Conservation (phyloP, 2,329 filamentous ascomycete species). For the Clonostachys byssicola region DNA sequence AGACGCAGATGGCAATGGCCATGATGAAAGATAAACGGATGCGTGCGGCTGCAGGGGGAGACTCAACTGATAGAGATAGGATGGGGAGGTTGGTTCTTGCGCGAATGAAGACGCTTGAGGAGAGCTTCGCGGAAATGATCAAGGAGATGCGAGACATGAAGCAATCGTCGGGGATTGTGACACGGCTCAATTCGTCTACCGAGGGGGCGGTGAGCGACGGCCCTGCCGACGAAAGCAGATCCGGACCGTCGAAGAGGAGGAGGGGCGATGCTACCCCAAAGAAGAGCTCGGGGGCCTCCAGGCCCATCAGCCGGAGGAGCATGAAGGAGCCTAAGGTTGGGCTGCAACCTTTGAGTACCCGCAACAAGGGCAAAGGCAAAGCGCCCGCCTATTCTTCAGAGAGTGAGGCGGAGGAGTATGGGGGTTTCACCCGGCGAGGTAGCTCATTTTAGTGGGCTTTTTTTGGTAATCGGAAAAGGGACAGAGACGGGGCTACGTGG, state of each 20-base stretch:
- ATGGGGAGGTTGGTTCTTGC: slow-evolving; percentile 81
- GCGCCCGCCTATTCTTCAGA: slow-evolving; percentile 30
- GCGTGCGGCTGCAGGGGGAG: slow-evolving; percentile 32
- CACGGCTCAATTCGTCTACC: slow-evolving; percentile 43
- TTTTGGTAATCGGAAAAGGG: not conserved
- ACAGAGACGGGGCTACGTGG: no score
- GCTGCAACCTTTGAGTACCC: slow-evolving; percentile 12
- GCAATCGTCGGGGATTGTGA: slow-evolving; percentile 37
- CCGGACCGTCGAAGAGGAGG: slow-evolving; percentile 16
- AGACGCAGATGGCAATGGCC: slow-evolving; percentile 74
- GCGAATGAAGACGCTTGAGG: slow-evolving; percentile 88
- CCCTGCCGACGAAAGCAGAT: slow-evolving; percentile 25
- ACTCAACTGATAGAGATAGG: slow-evolving; percentile 51
- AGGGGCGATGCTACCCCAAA: slow-evolving; percentile 18
- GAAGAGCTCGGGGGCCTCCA: slow-evolving; percentile 14
- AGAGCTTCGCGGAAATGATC: slow-evolving; percentile 84
- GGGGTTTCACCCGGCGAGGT: slow-evolving; percentile 22
- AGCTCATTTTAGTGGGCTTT: slow-evolving; percentile 32
- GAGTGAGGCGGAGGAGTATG: slow-evolving; percentile 23
- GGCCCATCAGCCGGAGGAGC: slow-evolving; percentile 34
- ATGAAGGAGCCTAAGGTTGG: slow-evolving; percentile 31
- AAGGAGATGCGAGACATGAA: slow-evolving; percentile 69
- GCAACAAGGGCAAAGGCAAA: slow-evolving; percentile 43
- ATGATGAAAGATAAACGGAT: slow-evolving; percentile 54
- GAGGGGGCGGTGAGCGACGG: slow-evolving; percentile 6